Evolutionary conservation across 306 rosid species (phyloP).

Genomic region (Vigna trinervia): DNA sequence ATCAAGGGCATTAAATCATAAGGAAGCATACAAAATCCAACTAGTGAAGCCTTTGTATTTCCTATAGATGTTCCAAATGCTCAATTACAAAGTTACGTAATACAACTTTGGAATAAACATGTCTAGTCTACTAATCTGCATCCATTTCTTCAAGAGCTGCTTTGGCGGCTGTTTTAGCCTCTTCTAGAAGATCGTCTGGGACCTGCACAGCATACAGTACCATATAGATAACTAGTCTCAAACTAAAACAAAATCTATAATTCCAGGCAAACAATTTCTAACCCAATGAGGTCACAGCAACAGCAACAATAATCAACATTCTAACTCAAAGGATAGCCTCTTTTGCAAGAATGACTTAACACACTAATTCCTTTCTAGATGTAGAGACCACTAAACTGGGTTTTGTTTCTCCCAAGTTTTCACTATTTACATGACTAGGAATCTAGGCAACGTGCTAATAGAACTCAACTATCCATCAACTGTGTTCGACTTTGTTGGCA

Average conservation of each 20-base stretch:
- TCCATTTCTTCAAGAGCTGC: constrained; percentile 98
- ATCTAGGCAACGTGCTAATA: too few relatives aligned
- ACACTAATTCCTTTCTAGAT: too few relatives aligned
- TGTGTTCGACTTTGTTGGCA: not conserved
- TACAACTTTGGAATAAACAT: constrained; percentile 29
- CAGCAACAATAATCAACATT: not conserved
- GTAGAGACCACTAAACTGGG: not conserved
- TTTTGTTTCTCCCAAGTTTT: not conserved
- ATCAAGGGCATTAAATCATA: constrained; percentile 35
- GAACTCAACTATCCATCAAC: not conserved
- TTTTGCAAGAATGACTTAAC: not conserved
- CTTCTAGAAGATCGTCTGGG: constrained; percentile 80
- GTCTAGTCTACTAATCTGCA: constrained; percentile 64
- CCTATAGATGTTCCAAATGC: constrained; percentile 45
- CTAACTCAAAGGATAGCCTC: not conserved
- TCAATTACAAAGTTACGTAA: constrained; percentile 25
- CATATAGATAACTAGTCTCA: not conserved
- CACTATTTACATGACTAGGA: not conserved
- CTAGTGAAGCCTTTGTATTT: constrained; percentile 31
- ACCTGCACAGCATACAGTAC: constrained; percentile 56
- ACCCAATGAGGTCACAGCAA: not conserved
- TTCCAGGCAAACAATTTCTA: not conserved
- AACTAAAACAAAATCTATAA: not conserved
- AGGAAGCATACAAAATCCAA: constrained; percentile 40
- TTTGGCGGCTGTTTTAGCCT: constrained; percentile 89